phyloP scores from a whole-genome alignment of 345 rosid species.

The Mallotus nudiflorus region DNA sequence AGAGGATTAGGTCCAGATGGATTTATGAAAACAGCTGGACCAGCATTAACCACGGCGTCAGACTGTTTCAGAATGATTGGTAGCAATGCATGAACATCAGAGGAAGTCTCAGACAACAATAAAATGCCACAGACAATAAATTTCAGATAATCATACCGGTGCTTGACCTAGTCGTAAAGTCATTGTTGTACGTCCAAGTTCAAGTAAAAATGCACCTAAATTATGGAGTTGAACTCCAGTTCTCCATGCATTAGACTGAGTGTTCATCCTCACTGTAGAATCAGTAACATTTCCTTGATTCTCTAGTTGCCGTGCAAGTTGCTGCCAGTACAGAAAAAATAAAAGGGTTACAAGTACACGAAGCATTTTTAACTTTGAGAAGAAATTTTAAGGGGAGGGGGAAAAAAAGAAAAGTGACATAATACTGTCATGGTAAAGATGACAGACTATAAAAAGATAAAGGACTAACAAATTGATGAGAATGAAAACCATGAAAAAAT shows the following conservation, averaged over 20 bases:
- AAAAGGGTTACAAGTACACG: not conserved
- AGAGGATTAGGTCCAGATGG: conserved; percentile 74
- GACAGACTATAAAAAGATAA: not conserved
- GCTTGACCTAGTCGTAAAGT: conserved; percentile 69
- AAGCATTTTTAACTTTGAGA: conserved; percentile 1
- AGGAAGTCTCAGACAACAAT: not conserved
- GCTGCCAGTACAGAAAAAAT: conserved; percentile 37
- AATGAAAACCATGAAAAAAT: not conserved
- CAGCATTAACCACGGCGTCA: conserved; percentile 76
- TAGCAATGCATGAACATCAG: conserved; percentile 8
- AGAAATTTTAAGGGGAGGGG: too few relatives aligned
- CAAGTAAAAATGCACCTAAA: conserved; percentile 73
- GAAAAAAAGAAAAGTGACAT: not conserved
- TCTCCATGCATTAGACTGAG: conserved; percentile 52
- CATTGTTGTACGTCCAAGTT: conserved; percentile 80
- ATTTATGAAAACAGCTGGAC: conserved; percentile 73
- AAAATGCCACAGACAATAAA: not conserved
- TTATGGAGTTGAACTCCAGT: conserved; percentile 50
- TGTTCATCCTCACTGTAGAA: conserved; percentile 31
- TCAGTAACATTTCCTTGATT: conserved; percentile 51
- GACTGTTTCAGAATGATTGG: conserved; percentile 45
- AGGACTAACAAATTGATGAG: not conserved
- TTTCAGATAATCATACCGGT: conserved; percentile 43
- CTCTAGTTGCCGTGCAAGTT: conserved; percentile 55
- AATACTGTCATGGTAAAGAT: not conserved